Conservation (phyloP, 768 basidiomycete genomes). For the Sporobolomyces roseus region DNA sequence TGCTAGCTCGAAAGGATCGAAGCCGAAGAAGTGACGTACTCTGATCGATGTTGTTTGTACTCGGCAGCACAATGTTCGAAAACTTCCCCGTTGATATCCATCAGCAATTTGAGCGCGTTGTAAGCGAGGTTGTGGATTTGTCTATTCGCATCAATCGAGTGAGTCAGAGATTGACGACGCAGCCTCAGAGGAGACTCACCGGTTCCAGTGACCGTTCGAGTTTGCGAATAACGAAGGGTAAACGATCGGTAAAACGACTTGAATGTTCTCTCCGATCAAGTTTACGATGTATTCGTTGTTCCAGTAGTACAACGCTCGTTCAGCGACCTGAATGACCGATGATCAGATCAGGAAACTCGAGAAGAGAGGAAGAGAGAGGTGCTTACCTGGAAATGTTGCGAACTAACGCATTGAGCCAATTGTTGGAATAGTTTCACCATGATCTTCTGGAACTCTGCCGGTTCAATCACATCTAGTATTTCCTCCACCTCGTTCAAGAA, state of each 20-base stretch:
- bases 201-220: slow-evolving; percentile 97
- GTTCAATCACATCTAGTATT: slow-evolving; percentile 95
- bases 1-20: not conserved
- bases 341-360: not conserved
- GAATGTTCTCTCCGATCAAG: slow-evolving; percentile 94
- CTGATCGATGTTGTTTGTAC: slow-evolving; percentile 79
- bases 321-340: slow-evolving; percentile 61
- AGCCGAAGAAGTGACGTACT: slow-evolving; percentile 59
- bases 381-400: slow-evolving; percentile 87
- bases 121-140: slow-evolving; percentile 99
- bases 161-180: too few relatives aligned
- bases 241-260: slow-evolving; percentile 84
- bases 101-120: slow-evolving; percentile 94
- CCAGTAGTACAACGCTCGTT: slow-evolving; percentile 95
- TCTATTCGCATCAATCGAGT: slow-evolving; percentile 51
- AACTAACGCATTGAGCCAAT: slow-evolving; percentile 93
- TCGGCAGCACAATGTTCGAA: slow-evolving; percentile 91
- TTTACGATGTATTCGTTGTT: slow-evolving; percentile 99
- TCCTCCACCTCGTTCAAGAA: slow-evolving; percentile 99
- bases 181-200: slow-evolving; percentile 62
- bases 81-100: slow-evolving; percentile 93
- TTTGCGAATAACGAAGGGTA: slow-evolving; percentile 94
- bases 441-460: slow-evolving; percentile 92
- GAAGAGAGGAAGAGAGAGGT: not conserved
- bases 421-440: slow-evolving; percentile 88